Conservation (phyloP, 2,329 filamentous ascomycete genomes). For the Pseudogymnoascus sp. region DNA sequence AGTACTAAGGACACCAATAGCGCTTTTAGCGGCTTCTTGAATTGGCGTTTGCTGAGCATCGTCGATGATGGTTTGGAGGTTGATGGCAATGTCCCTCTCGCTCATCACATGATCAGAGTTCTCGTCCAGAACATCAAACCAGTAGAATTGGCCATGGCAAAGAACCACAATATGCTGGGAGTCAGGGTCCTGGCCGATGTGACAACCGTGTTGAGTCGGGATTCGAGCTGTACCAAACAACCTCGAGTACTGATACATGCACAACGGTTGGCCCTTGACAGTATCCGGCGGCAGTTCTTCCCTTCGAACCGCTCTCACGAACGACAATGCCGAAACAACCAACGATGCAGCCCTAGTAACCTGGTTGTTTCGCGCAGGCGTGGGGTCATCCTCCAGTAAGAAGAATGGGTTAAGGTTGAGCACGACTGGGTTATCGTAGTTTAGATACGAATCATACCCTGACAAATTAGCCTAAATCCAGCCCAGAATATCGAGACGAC, state of each 20-base stretch:
- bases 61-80: slow-evolving; percentile 84
- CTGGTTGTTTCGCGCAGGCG: slow-evolving; percentile 91
- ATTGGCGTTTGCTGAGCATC: slow-evolving; percentile 86
- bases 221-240: slow-evolving; percentile 92
- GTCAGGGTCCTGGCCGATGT: slow-evolving; percentile 90
- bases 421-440: slow-evolving; percentile 95
- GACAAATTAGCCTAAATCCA: slow-evolving; percentile 12
- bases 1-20: slow-evolving; percentile 85
- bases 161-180: slow-evolving; percentile 90
- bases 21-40: slow-evolving; percentile 90
- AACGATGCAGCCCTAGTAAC: slow-evolving; percentile 90
- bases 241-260: slow-evolving; percentile 97
- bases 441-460: slow-evolving; percentile 99
- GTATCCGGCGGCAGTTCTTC: slow-evolving; percentile 90
- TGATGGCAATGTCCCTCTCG: slow-evolving; percentile 85
- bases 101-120: slow-evolving; percentile 96
- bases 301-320: slow-evolving; percentile 84
- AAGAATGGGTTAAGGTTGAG: slow-evolving; percentile 98
- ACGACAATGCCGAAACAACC: slow-evolving; percentile 81
- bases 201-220: slow-evolving; percentile 87
- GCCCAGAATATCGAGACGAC: slow-evolving; percentile 30
- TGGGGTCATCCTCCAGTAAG: slow-evolving; percentile 92
- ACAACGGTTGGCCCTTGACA: slow-evolving; percentile 73
- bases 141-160: slow-evolving; percentile 94
- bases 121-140: slow-evolving; percentile 95